Evolutionary conservation across 495 filamentous ascomycete genomes (phyloP).

Genomic region (Talaromyces nanjingensis): DNA sequence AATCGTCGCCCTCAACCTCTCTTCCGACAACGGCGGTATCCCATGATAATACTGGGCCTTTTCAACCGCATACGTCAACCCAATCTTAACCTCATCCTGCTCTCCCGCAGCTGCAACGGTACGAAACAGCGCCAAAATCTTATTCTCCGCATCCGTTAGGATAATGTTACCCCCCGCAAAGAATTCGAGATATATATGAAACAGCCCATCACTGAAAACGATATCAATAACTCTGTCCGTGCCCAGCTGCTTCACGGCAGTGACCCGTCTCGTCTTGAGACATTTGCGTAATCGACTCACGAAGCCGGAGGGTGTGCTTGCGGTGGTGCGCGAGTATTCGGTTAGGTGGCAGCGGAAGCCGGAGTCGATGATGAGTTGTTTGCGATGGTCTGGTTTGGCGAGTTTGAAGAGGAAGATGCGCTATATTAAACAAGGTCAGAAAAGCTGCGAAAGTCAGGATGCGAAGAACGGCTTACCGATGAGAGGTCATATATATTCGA

Average conservation of each 20-base stretch:
- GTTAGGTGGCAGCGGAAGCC: constrained; percentile 96
- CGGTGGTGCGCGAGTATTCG: constrained; percentile 76
- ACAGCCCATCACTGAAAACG: constrained; percentile 84
- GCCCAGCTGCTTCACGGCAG: constrained; percentile 73
- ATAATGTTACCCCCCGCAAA: constrained; percentile 95
- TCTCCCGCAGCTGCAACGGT: constrained; percentile 67
- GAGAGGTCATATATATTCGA: constrained; percentile 94
- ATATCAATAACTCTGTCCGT: constrained; percentile 92
- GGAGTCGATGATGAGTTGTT: constrained; percentile 86
- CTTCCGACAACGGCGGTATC: constrained; percentile 63
- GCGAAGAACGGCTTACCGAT: constrained; percentile 41
- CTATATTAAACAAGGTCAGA: constrained; percentile 20
- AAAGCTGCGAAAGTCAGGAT: background rate
- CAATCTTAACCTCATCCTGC: constrained; percentile 63
- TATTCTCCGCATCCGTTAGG: constrained; percentile 73
- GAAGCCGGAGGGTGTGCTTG: constrained; percentile 75
- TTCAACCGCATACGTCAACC: constrained; percentile 69
- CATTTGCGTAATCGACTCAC: constrained; percentile 77
- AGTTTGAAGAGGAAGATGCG: constrained; percentile 93
- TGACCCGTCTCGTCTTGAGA: constrained; percentile 79
- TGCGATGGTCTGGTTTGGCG: constrained; percentile 75
- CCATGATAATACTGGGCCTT: constrained; percentile 77
- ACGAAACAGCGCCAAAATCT: constrained; percentile 72
- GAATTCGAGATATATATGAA: constrained; percentile 86
- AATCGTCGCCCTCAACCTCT: constrained; percentile 62